Evolutionary conservation across 805 yeast genomes (phyloP).

Genomic region (Yamadazyma sp.): DNA sequence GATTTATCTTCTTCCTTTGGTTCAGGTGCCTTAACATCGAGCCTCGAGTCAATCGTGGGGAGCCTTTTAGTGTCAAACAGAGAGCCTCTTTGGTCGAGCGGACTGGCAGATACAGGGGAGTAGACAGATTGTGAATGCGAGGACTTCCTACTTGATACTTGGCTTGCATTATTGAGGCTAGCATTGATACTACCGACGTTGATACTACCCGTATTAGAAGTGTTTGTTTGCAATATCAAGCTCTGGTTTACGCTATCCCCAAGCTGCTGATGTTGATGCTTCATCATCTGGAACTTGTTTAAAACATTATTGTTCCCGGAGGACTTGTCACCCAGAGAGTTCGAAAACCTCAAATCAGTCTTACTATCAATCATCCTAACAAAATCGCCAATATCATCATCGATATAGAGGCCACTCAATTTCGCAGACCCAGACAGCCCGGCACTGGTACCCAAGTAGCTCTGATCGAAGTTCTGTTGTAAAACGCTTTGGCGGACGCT

Average conservation of each 20-base stretch:
- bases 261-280: constrained; percentile 52
- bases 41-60: constrained; percentile 35
- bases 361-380: constrained; percentile 69
- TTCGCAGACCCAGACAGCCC: constrained; percentile 37
- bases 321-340: constrained; percentile 4
- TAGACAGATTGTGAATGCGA: constrained; percentile 23
- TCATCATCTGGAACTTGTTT: constrained; percentile 51
- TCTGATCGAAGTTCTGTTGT: constrained; percentile 20
- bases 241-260: constrained; percentile 58
- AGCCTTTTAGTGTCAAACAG: constrained; percentile 1
- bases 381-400: constrained; percentile 67
- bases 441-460: constrained; percentile 33
- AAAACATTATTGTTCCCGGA: constrained; percentile 46
- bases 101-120: constrained; percentile 13
- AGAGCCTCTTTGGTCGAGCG: constrained; percentile 16
- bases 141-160: constrained; percentile 22
- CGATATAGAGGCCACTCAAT: constrained; percentile 46
- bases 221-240: constrained; percentile 31
- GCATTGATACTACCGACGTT: too few relatives aligned
- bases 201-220: constrained; percentile 9
- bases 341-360: constrained; percentile 46
- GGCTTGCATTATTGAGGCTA: too few relatives aligned
- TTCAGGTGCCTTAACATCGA: constrained; percentile 16
- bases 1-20: constrained; percentile 6
- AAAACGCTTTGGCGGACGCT: constrained; percentile 29